These are phyloP conservation scores for Yarrowia alimentaria DNA, from an alignment of 805 yeast genomes.

Conservation along the genomic window DNA sequence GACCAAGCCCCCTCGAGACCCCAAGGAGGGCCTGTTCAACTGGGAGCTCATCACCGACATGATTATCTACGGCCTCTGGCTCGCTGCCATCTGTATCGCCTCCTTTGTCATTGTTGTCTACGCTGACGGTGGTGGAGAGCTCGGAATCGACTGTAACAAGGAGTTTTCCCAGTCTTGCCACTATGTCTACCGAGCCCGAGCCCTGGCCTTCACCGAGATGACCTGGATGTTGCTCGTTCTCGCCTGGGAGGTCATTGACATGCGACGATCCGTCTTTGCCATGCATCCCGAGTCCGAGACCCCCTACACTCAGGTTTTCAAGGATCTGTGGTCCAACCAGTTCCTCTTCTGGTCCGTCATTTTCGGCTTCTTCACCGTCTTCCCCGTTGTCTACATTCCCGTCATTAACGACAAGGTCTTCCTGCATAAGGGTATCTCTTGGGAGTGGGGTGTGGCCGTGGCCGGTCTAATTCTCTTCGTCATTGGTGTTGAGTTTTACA, in stretches of 20 bases:
- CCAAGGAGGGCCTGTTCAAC: constrained; percentile 57
- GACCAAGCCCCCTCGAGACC: constrained; percentile 61
- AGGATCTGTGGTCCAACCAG: constrained; percentile 69
- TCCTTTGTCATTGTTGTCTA: constrained; percentile 66
- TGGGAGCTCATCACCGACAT: constrained; percentile 67
- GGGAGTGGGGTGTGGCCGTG: constrained; percentile 75
- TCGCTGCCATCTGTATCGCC: constrained; percentile 69
- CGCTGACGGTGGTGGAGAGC: constrained; percentile 61
- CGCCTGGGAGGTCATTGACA: constrained; percentile 82
- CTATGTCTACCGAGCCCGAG: constrained; percentile 69
- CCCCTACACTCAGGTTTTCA: constrained; percentile 58
- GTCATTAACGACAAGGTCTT: constrained; percentile 79
- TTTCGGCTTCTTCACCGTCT: constrained; percentile 64
- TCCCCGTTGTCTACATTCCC: constrained; percentile 85
- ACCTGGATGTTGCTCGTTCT: constrained; percentile 81
- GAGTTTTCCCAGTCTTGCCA: constrained; percentile 49
- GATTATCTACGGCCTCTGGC: constrained; percentile 67
- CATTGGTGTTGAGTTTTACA: constrained; percentile 63
- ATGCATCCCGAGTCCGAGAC: constrained; percentile 66
- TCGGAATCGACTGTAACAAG: constrained; percentile 65
- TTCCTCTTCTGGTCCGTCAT: constrained; percentile 79
- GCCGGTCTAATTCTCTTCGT: constrained; percentile 61
- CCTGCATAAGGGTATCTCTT: constrained; percentile 65
- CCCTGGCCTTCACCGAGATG: constrained; percentile 75
- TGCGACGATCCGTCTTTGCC: constrained; percentile 64